phyloP scores from a whole-genome alignment of 176 grass and related monocot species.

The Sorghum bicolor region Sorghum_bicolor_NCBIv3 NC_012872.2:530501-531000 shows the following conservation, averaged over 20 bases:
- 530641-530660: background rate
- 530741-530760: slow-evolving; percentile 93
- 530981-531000: background rate
- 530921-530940: slow-evolving; percentile 93
- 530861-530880: slow-evolving; percentile 28
- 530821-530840: background rate
- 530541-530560: background rate
- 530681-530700: background rate
- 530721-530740: slow-evolving; percentile 76
- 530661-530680: background rate
- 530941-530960: slow-evolving; percentile 90
- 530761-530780: slow-evolving; percentile 95
- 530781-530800: slow-evolving; percentile 21
- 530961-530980: slow-evolving; percentile 79
- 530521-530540: background rate
- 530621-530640: background rate
- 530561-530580: background rate
- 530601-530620: background rate
- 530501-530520: background rate
- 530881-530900: slow-evolving; percentile 89
- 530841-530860: background rate
- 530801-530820: background rate
- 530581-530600: background rate
- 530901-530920: slow-evolving; percentile 89
- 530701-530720: slow-evolving; percentile 1